Conservation (phyloP, 2,329 filamentous ascomycete genomes). For the Cladosporium colombiae region DNA sequence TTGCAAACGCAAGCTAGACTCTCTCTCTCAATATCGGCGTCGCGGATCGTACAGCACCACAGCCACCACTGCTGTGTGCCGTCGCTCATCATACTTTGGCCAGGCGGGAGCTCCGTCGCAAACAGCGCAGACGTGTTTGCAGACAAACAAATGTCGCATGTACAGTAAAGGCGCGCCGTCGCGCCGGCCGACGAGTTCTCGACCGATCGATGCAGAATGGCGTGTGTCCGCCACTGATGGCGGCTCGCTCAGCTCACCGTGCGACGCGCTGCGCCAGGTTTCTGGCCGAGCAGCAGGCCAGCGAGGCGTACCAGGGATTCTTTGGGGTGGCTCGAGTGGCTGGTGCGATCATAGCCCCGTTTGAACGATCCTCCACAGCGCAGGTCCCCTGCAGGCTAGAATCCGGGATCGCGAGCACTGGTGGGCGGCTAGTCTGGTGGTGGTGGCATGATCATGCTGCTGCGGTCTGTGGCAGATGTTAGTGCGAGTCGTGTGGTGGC, state of each 20-base stretch:
- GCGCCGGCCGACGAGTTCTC: constrained; percentile 13
- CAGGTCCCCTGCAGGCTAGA: constrained; percentile 3
- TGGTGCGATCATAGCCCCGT: background rate
- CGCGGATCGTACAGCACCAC: background rate
- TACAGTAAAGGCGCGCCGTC: background rate
- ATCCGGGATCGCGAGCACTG: constrained; percentile 15
- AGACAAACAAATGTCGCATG: background rate
- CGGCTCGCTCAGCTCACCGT: constrained; percentile 1
- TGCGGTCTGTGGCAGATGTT: background rate
- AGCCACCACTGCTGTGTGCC: constrained; percentile 3
- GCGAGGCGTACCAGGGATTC: background rate
- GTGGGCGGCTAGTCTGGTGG: background rate
- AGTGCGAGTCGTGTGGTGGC: background rate
- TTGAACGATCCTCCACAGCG: constrained; percentile 7
- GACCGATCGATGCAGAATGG: constrained; percentile 6
- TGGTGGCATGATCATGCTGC: constrained; percentile 5
- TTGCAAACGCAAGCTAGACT: background rate
- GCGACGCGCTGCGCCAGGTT: constrained; percentile 9
- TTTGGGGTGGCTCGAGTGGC: background rate
- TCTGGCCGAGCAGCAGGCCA: background rate
- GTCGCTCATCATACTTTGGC: background rate
- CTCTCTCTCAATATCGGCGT: background rate
- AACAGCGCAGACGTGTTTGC: constrained; percentile 1
- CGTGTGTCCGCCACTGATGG: constrained; percentile 12
- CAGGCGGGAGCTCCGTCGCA: background rate